These are phyloP conservation scores for Haberlea rhodopensis DNA, from an alignment of 257 asterid genomes.

Conservation along the genomic window DNA sequence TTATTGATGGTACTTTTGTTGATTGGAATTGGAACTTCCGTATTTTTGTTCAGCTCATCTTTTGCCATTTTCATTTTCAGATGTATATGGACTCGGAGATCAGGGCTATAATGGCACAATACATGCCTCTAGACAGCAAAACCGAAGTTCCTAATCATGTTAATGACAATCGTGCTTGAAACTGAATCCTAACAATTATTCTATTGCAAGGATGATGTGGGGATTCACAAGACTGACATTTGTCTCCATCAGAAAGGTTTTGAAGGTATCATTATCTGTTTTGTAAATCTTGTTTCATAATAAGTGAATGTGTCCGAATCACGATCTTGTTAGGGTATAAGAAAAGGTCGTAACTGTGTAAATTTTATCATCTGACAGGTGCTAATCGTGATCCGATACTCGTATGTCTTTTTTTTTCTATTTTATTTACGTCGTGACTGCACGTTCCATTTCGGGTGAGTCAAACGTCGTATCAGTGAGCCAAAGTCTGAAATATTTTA, in stretches of 20 bases:
- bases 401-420: not conserved
- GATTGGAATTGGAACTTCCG: not conserved
- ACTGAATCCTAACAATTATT: not conserved
- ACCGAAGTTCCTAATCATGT: conserved; percentile 13
- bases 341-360: not conserved
- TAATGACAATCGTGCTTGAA: not conserved
- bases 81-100: conserved; percentile 53
- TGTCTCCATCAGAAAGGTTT: not conserved
- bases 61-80: conserved; percentile 26
- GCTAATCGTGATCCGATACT: not conserved
- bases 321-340: not conserved
- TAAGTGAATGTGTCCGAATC: not conserved
- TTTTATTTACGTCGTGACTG: not conserved
- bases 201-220: not conserved
- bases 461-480: not conserved
- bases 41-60: not conserved
- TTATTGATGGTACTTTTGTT: not conserved
- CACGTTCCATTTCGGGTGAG: not conserved
- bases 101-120: conserved; percentile 54
- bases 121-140: conserved; percentile 52
- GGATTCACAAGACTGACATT: not conserved
- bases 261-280: not conserved
- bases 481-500: not conserved
- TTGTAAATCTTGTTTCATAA: not conserved
- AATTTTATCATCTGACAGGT: not conserved